Evolutionary conservation across 202 grass and related monocot genomes (phyloP), one percentile per base, ranked within the genome.

Genomic region (Schoenoplectus tabernaemontani): DNA sequence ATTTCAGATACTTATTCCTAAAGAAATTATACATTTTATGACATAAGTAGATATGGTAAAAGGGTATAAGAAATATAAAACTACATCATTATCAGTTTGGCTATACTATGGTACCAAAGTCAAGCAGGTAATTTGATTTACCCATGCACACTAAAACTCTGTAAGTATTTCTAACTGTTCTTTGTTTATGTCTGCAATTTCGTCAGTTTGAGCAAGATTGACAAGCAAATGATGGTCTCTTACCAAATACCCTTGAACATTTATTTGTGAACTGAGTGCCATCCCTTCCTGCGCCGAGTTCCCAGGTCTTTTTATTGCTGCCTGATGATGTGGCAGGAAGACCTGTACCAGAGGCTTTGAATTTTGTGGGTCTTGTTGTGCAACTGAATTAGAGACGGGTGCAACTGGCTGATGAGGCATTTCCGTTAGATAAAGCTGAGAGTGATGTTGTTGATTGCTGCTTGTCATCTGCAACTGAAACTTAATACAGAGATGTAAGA

Each of bases 381-480:
- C 76, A 54, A 58, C 42, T 23, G 17, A 43, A 46, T 19, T 70
- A 38, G 82, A 82, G 63, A 86, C 30, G 56, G 77, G 30, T 84
- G 74, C 48, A 72, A 86, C 88, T 63, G 81, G 70, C 37, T 96
- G 85, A 57, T 64, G 80, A 84, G 77, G 78, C 76, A 83, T 48
- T 64, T 92, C 81, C 70, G 38, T 86, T 64, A 90, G 88, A 62
- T 32, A 87, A 72, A 85, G 59, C 17, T 85, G 76, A 84, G 83
- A 82, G 33, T 89, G 85, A 82, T 80, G n/a, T 19, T 57, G 53
- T 7, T 79, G 86, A 77, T 81, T 85, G 78, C 57, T 87, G 58
- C 82, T 91, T 62, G 85, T 87, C 85, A 97, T 93, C 83, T 97
- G 90, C 90, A 97, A 93, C 91, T 97, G 87, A 44, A 59, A 78